phyloP scores from a whole-genome alignment of 2,329 filamentous ascomycete genomes.

The Saccharata proteae region DNA sequence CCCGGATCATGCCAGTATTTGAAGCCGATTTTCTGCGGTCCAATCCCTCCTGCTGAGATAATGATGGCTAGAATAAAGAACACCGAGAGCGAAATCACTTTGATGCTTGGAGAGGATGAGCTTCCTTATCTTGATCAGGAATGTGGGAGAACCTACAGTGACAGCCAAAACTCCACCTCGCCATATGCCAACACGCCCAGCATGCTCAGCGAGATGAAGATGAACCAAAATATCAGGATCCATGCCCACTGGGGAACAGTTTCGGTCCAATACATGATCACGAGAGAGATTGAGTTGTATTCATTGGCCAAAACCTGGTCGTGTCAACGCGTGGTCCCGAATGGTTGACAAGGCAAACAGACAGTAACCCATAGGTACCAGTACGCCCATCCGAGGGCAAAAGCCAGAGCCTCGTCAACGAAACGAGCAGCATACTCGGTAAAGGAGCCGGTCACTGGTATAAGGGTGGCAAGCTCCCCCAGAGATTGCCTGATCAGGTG shows the following conservation, averaged over 20 bases:
- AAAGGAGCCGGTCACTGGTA: conserved; percentile 12
- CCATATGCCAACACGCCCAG: conserved; percentile 36
- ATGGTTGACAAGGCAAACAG: not conserved
- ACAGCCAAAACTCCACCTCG: conserved; percentile 39
- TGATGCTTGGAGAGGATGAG: conserved; percentile 13
- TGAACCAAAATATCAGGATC: conserved; percentile 35
- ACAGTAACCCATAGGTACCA: conserved; percentile 35
- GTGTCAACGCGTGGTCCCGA: not conserved
- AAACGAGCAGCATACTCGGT: conserved; percentile 12
- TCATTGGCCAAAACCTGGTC: conserved; percentile 24
- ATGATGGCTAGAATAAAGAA: conserved; percentile 13
- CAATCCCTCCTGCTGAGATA: conserved; percentile 11
- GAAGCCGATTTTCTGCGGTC: conserved; percentile 15
- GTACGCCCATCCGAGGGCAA: conserved; percentile 13
- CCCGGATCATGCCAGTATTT: conserved; percentile 23
- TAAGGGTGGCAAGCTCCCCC: conserved; percentile 12
- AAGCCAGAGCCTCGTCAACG: conserved; percentile 11
- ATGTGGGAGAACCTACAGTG: conserved; percentile 12
- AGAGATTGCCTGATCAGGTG: conserved; percentile 11
- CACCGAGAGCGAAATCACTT: conserved; percentile 10
- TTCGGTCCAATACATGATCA: conserved; percentile 34
- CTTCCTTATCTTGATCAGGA: too few species aligned
- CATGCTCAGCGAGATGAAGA: conserved; percentile 31
- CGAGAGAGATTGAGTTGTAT: conserved; percentile 32
- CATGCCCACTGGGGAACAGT: conserved; percentile 33